Evolutionary conservation across 371 early-diverging fungal genomes (phyloP).

Genomic region (Encephalitozoon hellem): DNA sequence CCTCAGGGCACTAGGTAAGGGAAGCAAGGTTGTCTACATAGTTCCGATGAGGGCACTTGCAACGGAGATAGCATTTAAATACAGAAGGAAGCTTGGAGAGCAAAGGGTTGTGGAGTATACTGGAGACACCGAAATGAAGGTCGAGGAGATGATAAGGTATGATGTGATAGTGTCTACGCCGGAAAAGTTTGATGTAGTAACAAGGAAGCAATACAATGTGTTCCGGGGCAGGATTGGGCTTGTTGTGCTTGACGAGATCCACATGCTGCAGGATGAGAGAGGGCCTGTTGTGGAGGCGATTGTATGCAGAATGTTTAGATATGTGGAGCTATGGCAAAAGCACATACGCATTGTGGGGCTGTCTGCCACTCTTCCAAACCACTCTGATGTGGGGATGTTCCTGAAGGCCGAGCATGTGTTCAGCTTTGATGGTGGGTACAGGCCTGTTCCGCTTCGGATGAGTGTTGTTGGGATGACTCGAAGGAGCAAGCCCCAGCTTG

Average conservation of each 20-base stretch:
- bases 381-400: slow-evolving; percentile 85
- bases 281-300: slow-evolving; percentile 93
- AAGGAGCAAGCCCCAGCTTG: slow-evolving; percentile 54
- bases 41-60: slow-evolving; percentile 99
- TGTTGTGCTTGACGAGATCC: slow-evolving; percentile 96
- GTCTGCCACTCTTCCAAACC: slow-evolving; percentile 95
- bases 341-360: slow-evolving; percentile 85
- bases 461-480: slow-evolving; percentile 64
- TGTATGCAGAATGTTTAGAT: slow-evolving; percentile 78
- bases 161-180: slow-evolving; percentile 97
- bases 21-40: slow-evolving; percentile 81
- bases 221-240: slow-evolving; percentile 70
- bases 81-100: slow-evolving; percentile 70
- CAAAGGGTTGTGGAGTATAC: slow-evolving; percentile 81
- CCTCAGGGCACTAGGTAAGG: slow-evolving; percentile 60
- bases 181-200: slow-evolving; percentile 98
- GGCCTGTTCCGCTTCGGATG: slow-evolving; percentile 66
- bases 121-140: slow-evolving; percentile 86
- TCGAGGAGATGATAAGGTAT: slow-evolving; percentile 79
- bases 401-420: slow-evolving; percentile 79
- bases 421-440: slow-evolving; percentile 77
- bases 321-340: slow-evolving; percentile 76
- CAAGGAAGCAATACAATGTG: slow-evolving; percentile 69
- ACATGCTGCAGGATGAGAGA: slow-evolving; percentile 91
- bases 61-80: slow-evolving; percentile 86